Base-by-base conservation (phyloP, 345 rosid genomes). In the Salix brachista region DNA sequence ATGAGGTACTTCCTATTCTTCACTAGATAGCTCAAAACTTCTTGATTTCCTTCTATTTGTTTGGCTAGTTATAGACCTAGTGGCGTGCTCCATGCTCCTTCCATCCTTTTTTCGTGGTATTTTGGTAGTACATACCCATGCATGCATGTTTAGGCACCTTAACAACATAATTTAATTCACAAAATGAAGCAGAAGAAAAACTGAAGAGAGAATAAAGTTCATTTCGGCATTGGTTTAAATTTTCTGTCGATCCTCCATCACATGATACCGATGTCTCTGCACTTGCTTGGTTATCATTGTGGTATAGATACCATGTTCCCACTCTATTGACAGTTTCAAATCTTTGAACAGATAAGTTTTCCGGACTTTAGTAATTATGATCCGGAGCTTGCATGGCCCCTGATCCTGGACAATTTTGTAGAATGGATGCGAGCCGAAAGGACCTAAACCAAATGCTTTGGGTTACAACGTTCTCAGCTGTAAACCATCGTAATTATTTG, bases 371-470 rank as follows among this genome's bases (percentile, higher is more conserved):
- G 75, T 62, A 86, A 92, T 77, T 96, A 96, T 42, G 87, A 96
- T 85, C 96, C 98, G 36, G 88, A 87, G 80, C 99, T 93, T 26
- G 98, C 99, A 19, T 96, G 99, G 99, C 99, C 99, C 7, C 83
- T 96, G 90, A 73, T 96, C 81, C 90, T 96, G 83, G 99, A 96
- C 88, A 96, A 93, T 85, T 96, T 96, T 85, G 99, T 96, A 72
- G 99, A 93, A 77, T 96, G 99, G 99, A 90, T 96, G 87, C 87
- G 86, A 70, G 95, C 80, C 34, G 93, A 92, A 80, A 90, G 86
- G 82, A 79, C 87, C 61, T 96, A 76, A 79, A 67, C 70, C 74
- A 71, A 17, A 18, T 60, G 41, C 72, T 79, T 67, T 69, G 58
- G 70, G 79, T 81, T 67, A 41, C 80, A 71, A 79, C 74, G 70